Evolutionary conservation across 2,329 filamentous ascomycete genomes (phyloP), one percentile per base, ranked within the genome.

Genomic region (Coleophoma eucalyptorum): DNA sequence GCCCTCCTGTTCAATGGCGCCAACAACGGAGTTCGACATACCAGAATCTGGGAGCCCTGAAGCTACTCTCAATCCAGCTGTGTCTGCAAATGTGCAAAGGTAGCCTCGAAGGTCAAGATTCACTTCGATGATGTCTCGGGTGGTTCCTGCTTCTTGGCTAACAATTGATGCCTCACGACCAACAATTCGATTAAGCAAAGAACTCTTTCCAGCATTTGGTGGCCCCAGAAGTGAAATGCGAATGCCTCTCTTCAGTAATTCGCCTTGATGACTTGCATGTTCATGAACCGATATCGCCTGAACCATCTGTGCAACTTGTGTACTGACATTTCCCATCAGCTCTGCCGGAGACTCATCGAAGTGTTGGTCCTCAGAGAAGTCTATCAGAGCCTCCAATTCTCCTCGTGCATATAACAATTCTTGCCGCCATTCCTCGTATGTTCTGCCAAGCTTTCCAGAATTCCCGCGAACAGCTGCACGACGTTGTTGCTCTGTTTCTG

Each of bases 311-410:
- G 67, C 64, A 2, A 96, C 80, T 62, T 91, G 83, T 0, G 58
- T 59, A 1, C 83, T 79, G 31, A 97, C 89, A 45, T 84, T 90
- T 1, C 65, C 67, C 42, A 95, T 77, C 19, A 97, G 75, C 50
- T 88, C 80, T 0, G 77, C 72, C 1, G 90, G 88, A 3, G 89
- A 86, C 68, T 96, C 91, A 59, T 97, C 92, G 63, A 99, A 96
- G 71, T 97, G 89, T 69, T 99, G 93, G 63, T 97, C 94, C 67
- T 99, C 94, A 1, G 90, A 88, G 66, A 99, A 99, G 69, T 99
- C 94, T 55, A 99, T 97, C 58, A 99, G 72, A 0, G 94, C 94
- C 69, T 99, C 94, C 37, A 99, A 78, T 70, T 97, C 92, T 10
- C 90, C 94, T 2, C 94, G 83, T 10, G 92, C 92, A 55, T 87